Base-by-base conservation (phyloP, 306 rosid genomes). In the Pterocarpus macrocarpus region DNA sequence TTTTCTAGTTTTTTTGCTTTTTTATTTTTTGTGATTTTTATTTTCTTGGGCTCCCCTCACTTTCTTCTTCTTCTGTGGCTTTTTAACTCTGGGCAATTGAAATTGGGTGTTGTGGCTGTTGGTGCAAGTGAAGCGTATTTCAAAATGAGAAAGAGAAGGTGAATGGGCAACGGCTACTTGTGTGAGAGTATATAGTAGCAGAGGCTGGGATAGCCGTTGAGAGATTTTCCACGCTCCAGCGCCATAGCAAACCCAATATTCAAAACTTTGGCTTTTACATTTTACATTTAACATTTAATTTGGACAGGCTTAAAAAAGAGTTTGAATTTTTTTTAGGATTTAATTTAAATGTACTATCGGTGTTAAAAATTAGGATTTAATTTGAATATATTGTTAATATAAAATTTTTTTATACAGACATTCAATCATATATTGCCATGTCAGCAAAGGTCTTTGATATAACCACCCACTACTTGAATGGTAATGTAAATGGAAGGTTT, bases 51-150 rank as follows among this genome's bases (percentile, higher is more conserved):
- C 1, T 53, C 10, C 4, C 14, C 13, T 65, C 5, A 7, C 5
- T 10, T 69, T 59, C 55, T 1, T 65, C 49, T 30, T 14, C 49
- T 59, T 56, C 10, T 61, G 41, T 16, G 71, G 63, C n/a, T n/a
- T n/a, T n/a, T n/a, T n/a, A n/a, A n/a, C n/a, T n/a, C n/a, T 49
- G 68, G 15, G 74, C 50, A 64, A 66, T 82, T 85, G 74, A 66
- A 82, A 85, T 16, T 70, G 50, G 2, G 32, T 45, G 52, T 7
- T 45, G 52, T 2, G 12, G 52, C 10, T 44, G 52, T 13, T 1
- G 14, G 2, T 8, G 52, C 28, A 22, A 7, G 7, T 52, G 22
- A 14, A 52, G 58, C 5, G 58, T 13, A 9, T 13, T 52, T 53
- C 9, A n/a, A 53, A 53, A 3, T 53, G 59, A 53, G 2, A 15